These are phyloP conservation scores for Meripilus lineatus DNA, from an alignment of 1,284 basidiomycete genomes.

Conservation along the genomic window DNA sequence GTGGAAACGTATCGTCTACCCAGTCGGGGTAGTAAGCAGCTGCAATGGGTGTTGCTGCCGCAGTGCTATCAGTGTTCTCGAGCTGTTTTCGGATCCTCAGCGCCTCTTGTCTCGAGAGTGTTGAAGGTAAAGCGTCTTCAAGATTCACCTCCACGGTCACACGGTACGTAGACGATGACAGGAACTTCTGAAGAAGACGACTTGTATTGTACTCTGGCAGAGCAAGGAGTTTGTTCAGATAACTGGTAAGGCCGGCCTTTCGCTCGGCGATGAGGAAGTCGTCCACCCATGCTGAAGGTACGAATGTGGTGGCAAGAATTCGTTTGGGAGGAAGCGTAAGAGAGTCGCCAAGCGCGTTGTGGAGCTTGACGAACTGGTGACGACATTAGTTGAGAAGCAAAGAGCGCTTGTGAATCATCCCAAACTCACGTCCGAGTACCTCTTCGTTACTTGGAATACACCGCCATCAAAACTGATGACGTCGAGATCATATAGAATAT, in stretches of 20 bases:
- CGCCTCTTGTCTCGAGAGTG: slow-evolving; percentile 39
- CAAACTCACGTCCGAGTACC: slow-evolving; percentile 46
- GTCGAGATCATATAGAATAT: slow-evolving; percentile 43
- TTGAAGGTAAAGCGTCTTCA: slow-evolving; percentile 42
- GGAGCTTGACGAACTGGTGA: slow-evolving; percentile 41
- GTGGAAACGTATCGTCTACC: slow-evolving; percentile 52
- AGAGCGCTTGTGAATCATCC: no score
- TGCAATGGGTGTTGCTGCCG: slow-evolving; percentile 23
- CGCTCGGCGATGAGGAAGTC: slow-evolving; percentile 48
- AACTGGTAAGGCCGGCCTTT: slow-evolving; percentile 40
- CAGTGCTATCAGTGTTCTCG: neutral
- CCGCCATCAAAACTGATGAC: slow-evolving; percentile 31
- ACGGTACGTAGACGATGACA: slow-evolving; percentile 24
- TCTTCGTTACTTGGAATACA: slow-evolving; percentile 30
- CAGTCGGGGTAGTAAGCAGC: slow-evolving; percentile 70
- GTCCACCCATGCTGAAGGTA: slow-evolving; percentile 50
- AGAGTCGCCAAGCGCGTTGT: slow-evolving; percentile 30
- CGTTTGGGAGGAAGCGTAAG: slow-evolving; percentile 46
- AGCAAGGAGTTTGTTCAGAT: slow-evolving; percentile 35
- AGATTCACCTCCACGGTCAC: slow-evolving; percentile 27
- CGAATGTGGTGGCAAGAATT: slow-evolving; percentile 39
- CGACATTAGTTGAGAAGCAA: neutral
- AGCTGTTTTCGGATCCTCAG: slow-evolving; percentile 18
- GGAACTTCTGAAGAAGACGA: slow-evolving; percentile 34
- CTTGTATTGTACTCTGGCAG: slow-evolving; percentile 29